A percentile compares a stretch with the other conserved stretches of the same genome.
Conservation (phyloP, 139 green algal species). For the Closterium sp. region DNA sequence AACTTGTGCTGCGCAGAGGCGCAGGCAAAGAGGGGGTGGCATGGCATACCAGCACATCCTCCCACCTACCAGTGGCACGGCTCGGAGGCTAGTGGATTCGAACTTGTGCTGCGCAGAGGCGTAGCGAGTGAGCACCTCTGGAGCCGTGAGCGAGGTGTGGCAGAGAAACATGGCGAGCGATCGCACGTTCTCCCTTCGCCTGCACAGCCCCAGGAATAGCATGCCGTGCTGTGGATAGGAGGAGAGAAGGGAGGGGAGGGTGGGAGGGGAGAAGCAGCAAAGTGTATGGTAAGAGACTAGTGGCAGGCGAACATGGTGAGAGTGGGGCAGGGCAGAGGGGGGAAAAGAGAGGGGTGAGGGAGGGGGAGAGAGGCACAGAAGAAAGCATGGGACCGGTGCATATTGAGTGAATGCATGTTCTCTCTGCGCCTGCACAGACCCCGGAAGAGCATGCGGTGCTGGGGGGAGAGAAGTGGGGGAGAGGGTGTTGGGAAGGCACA, state of each 20-base stretch:
- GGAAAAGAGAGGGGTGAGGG: background rate
- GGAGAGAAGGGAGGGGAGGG: too few relatives aligned
- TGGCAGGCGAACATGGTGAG: background rate
- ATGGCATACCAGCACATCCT: too few relatives aligned
- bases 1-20: too few relatives aligned
- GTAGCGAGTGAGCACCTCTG: constrained; percentile 17
- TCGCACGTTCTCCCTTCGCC: constrained; percentile 3
- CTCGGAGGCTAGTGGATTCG: constrained; percentile 17
- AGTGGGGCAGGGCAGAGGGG: background rate
- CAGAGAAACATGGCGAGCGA: constrained; percentile 4
- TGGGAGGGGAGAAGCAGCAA: too few relatives aligned
- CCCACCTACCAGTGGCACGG: too few relatives aligned
- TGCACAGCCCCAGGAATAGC: background rate
- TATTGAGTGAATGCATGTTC: background rate
- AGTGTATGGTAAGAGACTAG: too few relatives aligned
- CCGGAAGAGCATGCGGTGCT: background rate
- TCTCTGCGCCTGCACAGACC: background rate
- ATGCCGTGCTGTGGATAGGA: too few relatives aligned
- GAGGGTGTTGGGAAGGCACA: too few relatives aligned
- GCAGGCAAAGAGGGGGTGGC: too few relatives aligned
- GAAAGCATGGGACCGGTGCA: background rate
- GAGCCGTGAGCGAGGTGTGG: background rate
- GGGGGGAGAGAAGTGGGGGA: background rate
- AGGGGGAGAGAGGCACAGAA: background rate
- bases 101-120: constrained; percentile 19